A percentile compares a stretch with the other conserved stretches of the same genome.
Conservation (phyloP, 371 early-diverging fungal species). For the Mucor mucedo region DNA sequence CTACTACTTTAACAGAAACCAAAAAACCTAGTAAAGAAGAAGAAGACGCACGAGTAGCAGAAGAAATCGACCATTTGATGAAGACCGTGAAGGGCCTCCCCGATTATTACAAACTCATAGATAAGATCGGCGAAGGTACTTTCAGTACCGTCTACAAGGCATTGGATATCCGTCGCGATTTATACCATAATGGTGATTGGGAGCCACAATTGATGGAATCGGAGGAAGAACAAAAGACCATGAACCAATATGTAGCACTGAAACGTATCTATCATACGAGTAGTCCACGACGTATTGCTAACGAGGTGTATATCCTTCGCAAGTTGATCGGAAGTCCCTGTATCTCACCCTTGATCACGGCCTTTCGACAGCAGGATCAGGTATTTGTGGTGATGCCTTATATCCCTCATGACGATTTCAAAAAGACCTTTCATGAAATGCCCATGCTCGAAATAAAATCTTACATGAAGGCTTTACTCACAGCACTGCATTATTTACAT, state of each 20-base stretch:
- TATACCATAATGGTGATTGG: constrained; percentile 66
- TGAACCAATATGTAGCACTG: constrained; percentile 78
- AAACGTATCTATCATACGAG: constrained; percentile 93
- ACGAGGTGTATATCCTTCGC: constrained; percentile 86
- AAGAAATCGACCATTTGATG: constrained; percentile 53
- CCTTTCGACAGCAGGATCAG: constrained; percentile 84
- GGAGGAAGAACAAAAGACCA: constrained; percentile 14
- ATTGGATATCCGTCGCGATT: constrained; percentile 70
- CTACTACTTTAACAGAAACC: not conserved
- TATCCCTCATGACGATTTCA: constrained; percentile 86
- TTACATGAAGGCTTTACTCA: constrained; percentile 84
- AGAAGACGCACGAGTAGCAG: constrained; percentile 18
- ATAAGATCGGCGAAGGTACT: constrained; percentile 53
- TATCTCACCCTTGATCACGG: constrained; percentile 85
- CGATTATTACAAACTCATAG: constrained; percentile 67
- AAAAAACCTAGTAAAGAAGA: constrained; percentile 10
- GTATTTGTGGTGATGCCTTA: constrained; percentile 90
- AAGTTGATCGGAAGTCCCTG: constrained; percentile 58
- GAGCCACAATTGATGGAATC: not conserved
- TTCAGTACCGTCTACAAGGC: constrained; percentile 98
- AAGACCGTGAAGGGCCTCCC: constrained; percentile 57
- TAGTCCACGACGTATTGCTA: constrained; percentile 83
- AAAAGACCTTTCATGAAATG: constrained; percentile 20
- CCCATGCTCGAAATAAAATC: constrained; percentile 68
- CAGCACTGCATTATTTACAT: constrained; percentile 79